A percentile compares a stretch with the other conserved stretches of the same genome.
Evolutionary conservation across 2,329 filamentous ascomycete species (phyloP).

Genomic region (Boeremia lycopersici): DNA sequence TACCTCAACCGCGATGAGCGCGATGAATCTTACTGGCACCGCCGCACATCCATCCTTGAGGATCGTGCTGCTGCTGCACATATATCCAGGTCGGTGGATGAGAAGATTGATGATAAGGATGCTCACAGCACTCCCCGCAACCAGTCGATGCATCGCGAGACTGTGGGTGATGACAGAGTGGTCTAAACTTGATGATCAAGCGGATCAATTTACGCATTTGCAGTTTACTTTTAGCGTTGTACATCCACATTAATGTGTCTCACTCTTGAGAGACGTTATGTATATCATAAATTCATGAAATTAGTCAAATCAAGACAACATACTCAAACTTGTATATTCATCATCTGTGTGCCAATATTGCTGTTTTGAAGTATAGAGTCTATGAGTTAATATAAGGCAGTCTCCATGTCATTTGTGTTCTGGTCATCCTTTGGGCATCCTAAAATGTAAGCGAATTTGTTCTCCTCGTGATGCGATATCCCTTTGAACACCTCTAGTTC

Average conservation of each 20-base stretch:
- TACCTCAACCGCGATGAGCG: slow-evolving; percentile 39
- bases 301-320: not conserved
- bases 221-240: not conserved
- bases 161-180: slow-evolving; percentile 18
- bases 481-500: no score
- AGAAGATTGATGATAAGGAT: slow-evolving; percentile 29
- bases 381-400: not conserved
- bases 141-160: slow-evolving; percentile 31
- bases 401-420: not conserved
- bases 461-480: no score
- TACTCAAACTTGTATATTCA: not conserved
- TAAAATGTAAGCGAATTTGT: no score
- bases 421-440: no score
- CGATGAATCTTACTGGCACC: slow-evolving; percentile 36
- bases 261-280: not conserved
- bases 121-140: slow-evolving; percentile 28
- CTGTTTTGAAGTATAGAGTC: not conserved
- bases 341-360: not conserved
- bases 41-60: slow-evolving; percentile 28
- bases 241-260: not conserved
- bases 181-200: slow-evolving; percentile 3
- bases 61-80: slow-evolving; percentile 14
- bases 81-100: slow-evolving; percentile 18
- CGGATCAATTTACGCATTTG: not conserved
- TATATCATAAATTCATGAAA: not conserved